Percentiles rank a stretch among this genome's conserved stretches.
Conservation (phyloP, 2,329 filamentous ascomycete species). For the Juglanconis juglandina region DNA sequence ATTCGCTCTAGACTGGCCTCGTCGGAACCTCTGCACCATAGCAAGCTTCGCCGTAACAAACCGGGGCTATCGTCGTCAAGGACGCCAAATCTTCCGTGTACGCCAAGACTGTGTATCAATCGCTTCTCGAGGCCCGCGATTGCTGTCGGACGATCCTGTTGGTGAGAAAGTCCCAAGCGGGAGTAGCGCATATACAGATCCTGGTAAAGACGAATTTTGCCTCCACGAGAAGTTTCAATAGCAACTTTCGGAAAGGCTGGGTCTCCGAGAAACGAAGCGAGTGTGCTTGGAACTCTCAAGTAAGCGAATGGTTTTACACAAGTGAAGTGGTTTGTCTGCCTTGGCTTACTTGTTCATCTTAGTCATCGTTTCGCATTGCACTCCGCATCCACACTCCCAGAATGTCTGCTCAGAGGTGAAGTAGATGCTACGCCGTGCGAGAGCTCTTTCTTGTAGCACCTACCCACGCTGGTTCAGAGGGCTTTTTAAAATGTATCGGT, state of each 20-base stretch:
- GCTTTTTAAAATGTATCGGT: slow-evolving; percentile 28
- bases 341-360: slow-evolving; percentile 30
- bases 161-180: slow-evolving; percentile 22
- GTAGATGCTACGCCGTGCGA: slow-evolving; percentile 35
- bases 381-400: slow-evolving; percentile 35
- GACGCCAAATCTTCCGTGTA: slow-evolving; percentile 29
- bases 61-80: slow-evolving; percentile 23
- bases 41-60: slow-evolving; percentile 26
- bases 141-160: slow-evolving; percentile 28
- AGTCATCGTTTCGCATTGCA: slow-evolving; percentile 33
- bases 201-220: slow-evolving; percentile 25
- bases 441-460: slow-evolving; percentile 35
- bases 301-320: background rate
- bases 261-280: slow-evolving; percentile 26
- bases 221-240: slow-evolving; percentile 9
- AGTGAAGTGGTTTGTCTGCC: background rate
- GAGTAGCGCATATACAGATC: slow-evolving; percentile 30
- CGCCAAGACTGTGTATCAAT: slow-evolving; percentile 22
- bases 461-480: slow-evolving; percentile 33
- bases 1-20: background rate
- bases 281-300: background rate
- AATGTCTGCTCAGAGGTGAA: slow-evolving; percentile 35
- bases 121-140: slow-evolving; percentile 31
- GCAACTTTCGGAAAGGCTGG: slow-evolving; percentile 25
- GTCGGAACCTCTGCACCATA: slow-evolving; percentile 23